Base-by-base conservation (phyloP, 2,329 filamentous ascomycete genomes). In the Daldinia eschscholtzii region DNA sequence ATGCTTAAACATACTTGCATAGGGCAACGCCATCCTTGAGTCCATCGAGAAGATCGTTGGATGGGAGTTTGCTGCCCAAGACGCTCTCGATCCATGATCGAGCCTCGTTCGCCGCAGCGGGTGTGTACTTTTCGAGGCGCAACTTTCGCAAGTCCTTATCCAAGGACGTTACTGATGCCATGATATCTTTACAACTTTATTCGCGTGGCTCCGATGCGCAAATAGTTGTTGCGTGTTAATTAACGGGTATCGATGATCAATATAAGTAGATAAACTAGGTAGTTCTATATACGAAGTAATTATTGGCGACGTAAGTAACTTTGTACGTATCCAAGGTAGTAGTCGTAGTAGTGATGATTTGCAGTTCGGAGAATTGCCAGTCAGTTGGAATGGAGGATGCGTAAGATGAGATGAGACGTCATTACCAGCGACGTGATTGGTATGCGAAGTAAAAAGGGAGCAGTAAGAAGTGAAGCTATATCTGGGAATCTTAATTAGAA, bases 121-220 rank as follows among this genome's bases (percentile, higher is more conserved):
- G 93, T 1, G 95, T 98, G 82, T 97, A 98, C 82, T 95, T 93
- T 68, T 94, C 93, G 76, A 97, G 86, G 81, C 96, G 94, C 87
- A 98, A 82, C 80, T 91, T 94, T 86, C 93, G 93, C 89, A 99
- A 87, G 84, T 99, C 96, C 81, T 95, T 95, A 82, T 98, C 96
- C 68, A 99, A 85, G 71, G 93, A 97, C 71, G 93, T 88, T 35
- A 98, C 95, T 42, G 95, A 97, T 75, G 95, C 94, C 95, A 98
- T 98, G 70, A 64, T 67, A 55, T 30, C 42, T 23, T 23, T n/a
- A 37, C 26, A n/a, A 15, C 59, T 12, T 13, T 56, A 41, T 56
- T 68, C 60, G 57, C 56, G 13, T 26, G 44, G 20, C 20, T 42
- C n/a, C 20, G 28, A 61, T 44, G 61, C 46, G 48, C 33, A 9